A percentile compares a stretch with the other conserved stretches of the same genome.
Evolutionary conservation across 1,139 yeast genomes (phyloP).

Genomic region (Pichia sp.): DNA sequence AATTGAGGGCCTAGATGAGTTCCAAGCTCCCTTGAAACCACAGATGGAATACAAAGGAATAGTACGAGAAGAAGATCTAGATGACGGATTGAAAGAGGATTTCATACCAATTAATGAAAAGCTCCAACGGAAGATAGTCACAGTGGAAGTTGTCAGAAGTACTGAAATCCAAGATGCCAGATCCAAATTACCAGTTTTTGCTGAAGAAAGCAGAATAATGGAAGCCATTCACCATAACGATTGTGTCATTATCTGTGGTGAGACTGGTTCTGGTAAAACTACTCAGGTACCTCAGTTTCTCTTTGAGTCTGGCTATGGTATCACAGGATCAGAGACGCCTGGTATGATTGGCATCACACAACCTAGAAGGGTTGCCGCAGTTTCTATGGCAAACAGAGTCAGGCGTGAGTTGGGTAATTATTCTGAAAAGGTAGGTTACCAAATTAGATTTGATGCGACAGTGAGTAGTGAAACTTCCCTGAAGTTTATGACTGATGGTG

Average conservation of each 20-base stretch:
- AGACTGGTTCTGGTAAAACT: conserved; percentile 81
- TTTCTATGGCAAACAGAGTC: conserved; percentile 93
- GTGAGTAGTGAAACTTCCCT: conserved; percentile 68
- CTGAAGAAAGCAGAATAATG: conserved; percentile 91
- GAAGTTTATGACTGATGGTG: conserved; percentile 99
- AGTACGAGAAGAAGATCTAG: conserved; percentile 59
- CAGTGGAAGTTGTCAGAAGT: conserved; percentile 62
- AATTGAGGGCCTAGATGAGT: conserved; percentile 54
- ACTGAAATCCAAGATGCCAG: conserved; percentile 64
- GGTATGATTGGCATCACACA: conserved; percentile 97
- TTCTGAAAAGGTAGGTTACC: conserved; percentile 76
- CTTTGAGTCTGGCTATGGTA: conserved; percentile 86
- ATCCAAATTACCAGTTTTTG: conserved; percentile 77
- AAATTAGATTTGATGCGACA: conserved; percentile 83
- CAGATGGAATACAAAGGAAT: conserved; percentile 47
- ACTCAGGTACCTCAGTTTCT: conserved; percentile 76
- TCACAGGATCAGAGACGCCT: conserved; percentile 59
- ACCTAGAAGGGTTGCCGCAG: conserved; percentile 98
- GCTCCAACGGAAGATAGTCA: conserved; percentile 59
- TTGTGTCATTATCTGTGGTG: conserved; percentile 89
- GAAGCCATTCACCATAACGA: conserved; percentile 94
- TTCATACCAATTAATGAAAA: conserved; percentile 52
- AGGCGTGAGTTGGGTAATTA: conserved; percentile 78
- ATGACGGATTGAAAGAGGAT: conserved; percentile 58
- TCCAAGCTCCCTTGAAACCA: conserved; percentile 45